phyloP scores from a whole-genome alignment of 805 yeast species.

The Cyberlindnera lachancei region DNA sequence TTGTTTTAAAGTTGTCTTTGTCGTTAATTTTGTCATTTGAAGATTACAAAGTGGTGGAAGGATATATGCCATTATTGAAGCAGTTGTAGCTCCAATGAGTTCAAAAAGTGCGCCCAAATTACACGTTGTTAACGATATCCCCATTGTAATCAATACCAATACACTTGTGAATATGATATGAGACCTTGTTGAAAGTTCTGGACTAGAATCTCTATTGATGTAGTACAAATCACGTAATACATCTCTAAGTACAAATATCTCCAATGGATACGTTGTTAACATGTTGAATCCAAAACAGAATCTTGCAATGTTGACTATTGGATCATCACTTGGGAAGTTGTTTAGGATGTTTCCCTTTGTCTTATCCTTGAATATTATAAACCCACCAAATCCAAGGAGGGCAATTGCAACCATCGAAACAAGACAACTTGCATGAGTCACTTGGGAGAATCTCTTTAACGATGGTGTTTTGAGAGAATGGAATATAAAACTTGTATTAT shows the following conservation, averaged over 20 bases:
- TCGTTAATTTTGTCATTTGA: constrained; percentile 57
- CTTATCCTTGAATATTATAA: constrained; percentile 61
- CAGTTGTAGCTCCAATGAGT: constrained; percentile 87
- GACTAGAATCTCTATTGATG: constrained; percentile 30
- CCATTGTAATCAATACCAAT: constrained; percentile 63
- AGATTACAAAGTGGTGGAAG: constrained; percentile 82
- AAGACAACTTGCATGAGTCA: constrained; percentile 79
- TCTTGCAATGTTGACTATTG: constrained; percentile 76
- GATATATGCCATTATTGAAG: constrained; percentile 87
- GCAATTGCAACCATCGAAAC: constrained; percentile 76
- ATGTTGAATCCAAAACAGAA: constrained; percentile 87
- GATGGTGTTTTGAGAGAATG: constrained; percentile 77
- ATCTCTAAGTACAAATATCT: constrained; percentile 84
- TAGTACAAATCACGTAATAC: constrained; percentile 60
- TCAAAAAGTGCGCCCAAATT: constrained; percentile 86
- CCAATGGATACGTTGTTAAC: constrained; percentile 89
- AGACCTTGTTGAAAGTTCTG: constrained; percentile 36
- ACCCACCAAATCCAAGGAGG: constrained; percentile 73
- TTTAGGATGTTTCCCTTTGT: constrained; percentile 86
- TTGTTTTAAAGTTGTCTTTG: constrained; percentile 35
- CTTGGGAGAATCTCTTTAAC: constrained; percentile 59
- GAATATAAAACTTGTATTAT: constrained; percentile 84
- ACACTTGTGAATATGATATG: constrained; percentile 62
- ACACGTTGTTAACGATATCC: constrained; percentile 72
- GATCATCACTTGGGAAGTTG: constrained; percentile 73